phyloP scores from a whole-genome alignment of 1,284 basidiomycete genomes.

The Crepidotus sp. region DNA sequence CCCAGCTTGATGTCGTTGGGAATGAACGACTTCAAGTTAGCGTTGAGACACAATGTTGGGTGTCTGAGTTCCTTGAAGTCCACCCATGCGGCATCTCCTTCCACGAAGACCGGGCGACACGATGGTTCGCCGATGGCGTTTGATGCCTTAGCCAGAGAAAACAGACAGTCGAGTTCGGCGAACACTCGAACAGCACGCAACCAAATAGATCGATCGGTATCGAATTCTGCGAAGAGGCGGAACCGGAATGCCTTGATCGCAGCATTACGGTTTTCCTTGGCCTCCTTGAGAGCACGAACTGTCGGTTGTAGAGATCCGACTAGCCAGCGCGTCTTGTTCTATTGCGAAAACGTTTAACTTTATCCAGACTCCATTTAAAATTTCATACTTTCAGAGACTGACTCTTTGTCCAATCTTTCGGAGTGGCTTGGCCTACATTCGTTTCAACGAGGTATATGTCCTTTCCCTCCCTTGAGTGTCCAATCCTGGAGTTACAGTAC shows the following conservation, averaged over 20 bases:
- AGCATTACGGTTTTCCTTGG: conserved; percentile 74
- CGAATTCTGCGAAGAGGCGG: conserved; percentile 79
- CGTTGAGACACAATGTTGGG: conserved; percentile 64
- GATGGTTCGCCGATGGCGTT: conserved; percentile 84
- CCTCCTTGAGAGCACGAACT: conserved; percentile 83
- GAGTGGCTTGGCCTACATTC: conserved; percentile 49
- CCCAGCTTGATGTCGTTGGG: conserved; percentile 91
- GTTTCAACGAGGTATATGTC: conserved; percentile 87
- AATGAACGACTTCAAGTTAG: conserved; percentile 72
- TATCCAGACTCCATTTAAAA: too few relatives aligned
- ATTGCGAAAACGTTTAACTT: conserved; percentile 11
- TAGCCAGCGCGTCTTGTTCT: conserved; percentile 70
- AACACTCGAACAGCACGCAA: conserved; percentile 69
- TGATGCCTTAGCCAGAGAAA: conserved; percentile 89
- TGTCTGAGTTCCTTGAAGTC: conserved; percentile 82
- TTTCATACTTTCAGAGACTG: conserved; percentile 66
- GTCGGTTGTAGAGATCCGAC: conserved; percentile 64
- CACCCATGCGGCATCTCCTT: conserved; percentile 63
- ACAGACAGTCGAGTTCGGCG: conserved; percentile 88
- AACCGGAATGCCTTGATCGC: conserved; percentile 78
- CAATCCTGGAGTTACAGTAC: not conserved
- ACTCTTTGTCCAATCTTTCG: conserved; percentile 78
- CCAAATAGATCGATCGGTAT: conserved; percentile 75
- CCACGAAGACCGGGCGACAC: conserved; percentile 83
- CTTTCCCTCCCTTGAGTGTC: conserved; percentile 29